These are phyloP conservation scores for Kwoniella bestiolae DNA, from an alignment of 768 basidiomycete species.

Conservation along the genomic window DNA sequence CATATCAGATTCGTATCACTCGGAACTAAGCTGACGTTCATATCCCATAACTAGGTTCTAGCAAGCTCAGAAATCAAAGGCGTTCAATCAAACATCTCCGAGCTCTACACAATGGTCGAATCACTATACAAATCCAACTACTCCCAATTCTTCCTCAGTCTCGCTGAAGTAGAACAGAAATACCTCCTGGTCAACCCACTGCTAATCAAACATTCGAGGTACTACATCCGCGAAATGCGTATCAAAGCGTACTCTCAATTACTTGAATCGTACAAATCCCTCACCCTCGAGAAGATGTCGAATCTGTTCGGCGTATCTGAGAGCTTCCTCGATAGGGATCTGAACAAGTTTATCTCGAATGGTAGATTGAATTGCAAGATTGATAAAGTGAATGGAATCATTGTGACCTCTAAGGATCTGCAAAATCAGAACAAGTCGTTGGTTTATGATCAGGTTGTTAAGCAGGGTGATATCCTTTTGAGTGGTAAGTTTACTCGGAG, in stretches of 20 bases:
- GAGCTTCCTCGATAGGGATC: slow-evolving; percentile 88
- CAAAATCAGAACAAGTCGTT: slow-evolving; percentile 71
- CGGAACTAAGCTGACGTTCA: no score
- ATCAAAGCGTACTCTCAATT: slow-evolving; percentile 90
- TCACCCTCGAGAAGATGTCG: slow-evolving; percentile 84
- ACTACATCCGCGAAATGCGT: slow-evolving; percentile 93
- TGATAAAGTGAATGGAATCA: slow-evolving; percentile 91
- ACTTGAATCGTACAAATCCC: slow-evolving; percentile 84
- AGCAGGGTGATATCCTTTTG: slow-evolving; percentile 86
- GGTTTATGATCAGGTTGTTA: slow-evolving; percentile 90
- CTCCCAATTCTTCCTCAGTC: slow-evolving; percentile 86
- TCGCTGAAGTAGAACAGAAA: slow-evolving; percentile 86
- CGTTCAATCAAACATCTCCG: slow-evolving; percentile 78
- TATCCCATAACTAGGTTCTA: slow-evolving; percentile 67
- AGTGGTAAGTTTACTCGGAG: slow-evolving; percentile 62
- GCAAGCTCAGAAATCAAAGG: slow-evolving; percentile 83
- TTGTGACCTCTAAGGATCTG: slow-evolving; percentile 76
- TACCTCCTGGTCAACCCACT: slow-evolving; percentile 85
- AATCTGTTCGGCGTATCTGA: slow-evolving; percentile 86
- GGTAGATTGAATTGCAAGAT: slow-evolving; percentile 85
- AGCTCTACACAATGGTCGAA: slow-evolving; percentile 79
- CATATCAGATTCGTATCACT: neutral
- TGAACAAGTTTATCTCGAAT: slow-evolving; percentile 87
- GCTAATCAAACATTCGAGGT: slow-evolving; percentile 81
- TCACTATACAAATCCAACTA: slow-evolving; percentile 93